These are phyloP conservation scores for Tetrahymena thermophila DNA, from an alignment of 73 alveolate species.

Conservation along the genomic window DNA sequence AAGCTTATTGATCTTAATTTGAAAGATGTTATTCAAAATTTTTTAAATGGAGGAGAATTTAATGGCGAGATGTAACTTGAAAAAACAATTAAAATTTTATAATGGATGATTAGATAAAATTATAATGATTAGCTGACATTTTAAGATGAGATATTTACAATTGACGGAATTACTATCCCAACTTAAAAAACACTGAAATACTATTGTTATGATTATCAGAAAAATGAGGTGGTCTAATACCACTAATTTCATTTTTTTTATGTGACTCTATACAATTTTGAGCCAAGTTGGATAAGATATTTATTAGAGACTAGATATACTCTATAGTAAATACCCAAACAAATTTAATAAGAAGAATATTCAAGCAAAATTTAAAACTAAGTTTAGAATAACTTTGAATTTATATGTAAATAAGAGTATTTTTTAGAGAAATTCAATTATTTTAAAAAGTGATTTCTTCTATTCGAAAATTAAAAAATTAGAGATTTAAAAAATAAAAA, in stretches of 20 bases:
- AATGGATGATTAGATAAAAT: no score
- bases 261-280: not conserved
- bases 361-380: not conserved
- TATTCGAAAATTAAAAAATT: no score
- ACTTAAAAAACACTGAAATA: not conserved
- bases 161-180: not conserved
- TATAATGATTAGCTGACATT: not conserved
- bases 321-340: no score
- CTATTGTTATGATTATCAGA: not conserved
- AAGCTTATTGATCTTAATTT: not conserved
- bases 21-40: not conserved
- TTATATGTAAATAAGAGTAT: not conserved
- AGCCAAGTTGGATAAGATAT: not conserved
- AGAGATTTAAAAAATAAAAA: no score
- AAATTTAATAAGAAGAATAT: not conserved
- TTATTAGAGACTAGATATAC: not conserved
- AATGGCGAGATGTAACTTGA: not conserved
- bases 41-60: not conserved
- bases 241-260: not conserved
- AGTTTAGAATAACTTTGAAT: not conserved
- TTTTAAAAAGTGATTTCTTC: not conserved
- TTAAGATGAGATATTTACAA: not conserved
- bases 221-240: not conserved
- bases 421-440: not conserved
- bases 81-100: not conserved